phyloP scores from a whole-genome alignment of 495 filamentous ascomycete species.

The Hypoxylon fragiforme region DNA sequence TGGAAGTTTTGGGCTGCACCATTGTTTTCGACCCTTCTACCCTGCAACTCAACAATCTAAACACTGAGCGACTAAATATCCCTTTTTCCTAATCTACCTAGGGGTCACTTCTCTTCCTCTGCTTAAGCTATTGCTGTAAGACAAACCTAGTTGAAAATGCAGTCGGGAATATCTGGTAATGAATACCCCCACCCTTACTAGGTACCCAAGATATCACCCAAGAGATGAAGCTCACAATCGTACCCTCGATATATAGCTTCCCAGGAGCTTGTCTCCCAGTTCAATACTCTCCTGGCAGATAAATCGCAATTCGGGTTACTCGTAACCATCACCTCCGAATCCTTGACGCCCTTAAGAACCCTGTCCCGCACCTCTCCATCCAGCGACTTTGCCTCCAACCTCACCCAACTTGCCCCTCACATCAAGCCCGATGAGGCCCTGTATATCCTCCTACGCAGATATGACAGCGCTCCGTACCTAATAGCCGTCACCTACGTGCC shows the following conservation, averaged over 20 bases:
- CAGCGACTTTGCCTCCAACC: conserved; percentile 61
- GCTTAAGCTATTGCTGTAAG: too few relatives aligned
- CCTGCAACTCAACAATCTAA: too few relatives aligned
- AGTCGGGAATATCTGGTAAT: conserved; percentile 84
- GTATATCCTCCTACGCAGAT: conserved; percentile 82
- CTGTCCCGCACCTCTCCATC: conserved; percentile 58
- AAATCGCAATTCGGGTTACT: conserved; percentile 74
- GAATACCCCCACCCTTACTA: conserved; percentile 6
- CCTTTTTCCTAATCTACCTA: too few relatives aligned
- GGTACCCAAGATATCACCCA: background rate
- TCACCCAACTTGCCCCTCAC: conserved; percentile 59
- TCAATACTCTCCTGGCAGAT: conserved; percentile 70
- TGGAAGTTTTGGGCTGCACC: too few relatives aligned
- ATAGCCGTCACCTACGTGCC: conserved; percentile 89
- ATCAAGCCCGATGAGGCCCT: conserved; percentile 74
- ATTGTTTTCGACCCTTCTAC: too few relatives aligned
- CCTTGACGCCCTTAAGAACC: conserved; percentile 64
- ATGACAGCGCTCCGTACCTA: conserved; percentile 57
- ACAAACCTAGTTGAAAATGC: conserved; percentile 62
- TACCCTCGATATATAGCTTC: conserved; percentile 74
- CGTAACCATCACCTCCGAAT: conserved; percentile 75
- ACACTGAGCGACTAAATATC: too few relatives aligned
- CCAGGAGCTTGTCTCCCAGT: conserved; percentile 79
- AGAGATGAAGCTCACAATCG: conserved; percentile 16
- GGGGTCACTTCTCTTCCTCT: too few relatives aligned